phyloP scores from a whole-genome alignment of 306 rosid species.

The Acacia acuminata region DNA sequence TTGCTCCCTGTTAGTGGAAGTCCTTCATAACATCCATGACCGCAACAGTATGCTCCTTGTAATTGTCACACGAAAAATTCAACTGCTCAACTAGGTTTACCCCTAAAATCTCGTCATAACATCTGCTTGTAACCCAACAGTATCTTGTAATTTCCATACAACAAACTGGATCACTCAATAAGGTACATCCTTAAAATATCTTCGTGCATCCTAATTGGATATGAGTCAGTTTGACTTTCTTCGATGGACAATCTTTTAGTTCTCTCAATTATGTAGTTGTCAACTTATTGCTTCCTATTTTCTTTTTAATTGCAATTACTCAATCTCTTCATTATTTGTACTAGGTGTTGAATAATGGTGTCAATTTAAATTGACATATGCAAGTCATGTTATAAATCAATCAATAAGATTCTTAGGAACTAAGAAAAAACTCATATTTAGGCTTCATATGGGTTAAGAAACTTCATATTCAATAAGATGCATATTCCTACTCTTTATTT shows the following conservation, averaged over 20 bases:
- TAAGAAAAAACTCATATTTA: neutral
- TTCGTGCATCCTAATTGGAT: neutral
- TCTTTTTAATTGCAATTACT: neutral
- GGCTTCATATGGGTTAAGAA: neutral
- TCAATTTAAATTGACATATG: neutral
- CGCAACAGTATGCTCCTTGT: neutral
- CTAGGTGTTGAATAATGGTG: neutral
- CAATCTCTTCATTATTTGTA: neutral
- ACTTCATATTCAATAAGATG: neutral
- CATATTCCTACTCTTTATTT: neutral
- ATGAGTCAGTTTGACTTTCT: neutral
- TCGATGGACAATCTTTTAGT: neutral
- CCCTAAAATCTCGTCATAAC: neutral
- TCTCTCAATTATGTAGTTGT: neutral
- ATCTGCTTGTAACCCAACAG: neutral
- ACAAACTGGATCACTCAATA: neutral
- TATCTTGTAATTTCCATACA: neutral
- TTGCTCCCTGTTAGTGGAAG: neutral
- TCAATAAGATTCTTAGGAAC: neutral
- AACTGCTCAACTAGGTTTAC: neutral
- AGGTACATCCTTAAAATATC: neutral
- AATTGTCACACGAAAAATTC: neutral
- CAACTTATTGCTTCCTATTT: neutral
- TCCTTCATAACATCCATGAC: neutral
- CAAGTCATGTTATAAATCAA: neutral